Base-by-base conservation (phyloP, 805 yeast genomes). In the Yarrowia yakushimensis region DNA sequence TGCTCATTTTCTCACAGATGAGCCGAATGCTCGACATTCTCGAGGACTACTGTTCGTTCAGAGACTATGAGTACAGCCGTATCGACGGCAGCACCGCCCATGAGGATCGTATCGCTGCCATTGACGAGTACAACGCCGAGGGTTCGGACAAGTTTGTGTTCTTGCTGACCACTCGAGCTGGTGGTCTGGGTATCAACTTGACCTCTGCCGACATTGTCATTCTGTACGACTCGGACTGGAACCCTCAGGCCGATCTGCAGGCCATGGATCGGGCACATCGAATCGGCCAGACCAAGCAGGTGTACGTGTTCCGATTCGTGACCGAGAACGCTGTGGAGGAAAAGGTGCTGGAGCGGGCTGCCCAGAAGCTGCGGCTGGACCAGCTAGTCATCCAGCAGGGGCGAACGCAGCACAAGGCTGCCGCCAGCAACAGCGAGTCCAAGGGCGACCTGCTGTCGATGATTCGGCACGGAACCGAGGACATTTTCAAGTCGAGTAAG, bases 181-280 rank as follows among this genome's bases (percentile, higher is more conserved):
- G 98, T 74, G 98, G 98, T 10, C 79, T 92, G 62, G 98, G 98
- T 69, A 92, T 92, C 70, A 92, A 93, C 71, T 79, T 92, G 71
- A 93, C 96, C 0, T 83, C 90, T 9, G 98, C 98, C 2, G 97
- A 92, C 72, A 85, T 88, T 43, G 98, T 92, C 55, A 82, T 92
- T 3, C 74, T 92, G 27, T 93, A 84, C 71, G 98, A 92, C 73
- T 88, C 96, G 0, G 98, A 92, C 76, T 92, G 98, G 98, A 92
- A 92, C 71, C 98, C 98, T 1, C 98, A 92, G 72, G 97, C 97
- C 0, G 98, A 92, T 78, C 79, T 92, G 69, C 98, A 92, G 76
- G 97, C 97, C 0, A 92, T 92, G 98, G 98, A 93, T 73, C 82
- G 98, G 71, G 98, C 97, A 0, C 98, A 92, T 72, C 85, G 98